Evolutionary conservation across 1,284 basidiomycete species (phyloP).

Genomic region (Tranzscheliella williamsii): DNA sequence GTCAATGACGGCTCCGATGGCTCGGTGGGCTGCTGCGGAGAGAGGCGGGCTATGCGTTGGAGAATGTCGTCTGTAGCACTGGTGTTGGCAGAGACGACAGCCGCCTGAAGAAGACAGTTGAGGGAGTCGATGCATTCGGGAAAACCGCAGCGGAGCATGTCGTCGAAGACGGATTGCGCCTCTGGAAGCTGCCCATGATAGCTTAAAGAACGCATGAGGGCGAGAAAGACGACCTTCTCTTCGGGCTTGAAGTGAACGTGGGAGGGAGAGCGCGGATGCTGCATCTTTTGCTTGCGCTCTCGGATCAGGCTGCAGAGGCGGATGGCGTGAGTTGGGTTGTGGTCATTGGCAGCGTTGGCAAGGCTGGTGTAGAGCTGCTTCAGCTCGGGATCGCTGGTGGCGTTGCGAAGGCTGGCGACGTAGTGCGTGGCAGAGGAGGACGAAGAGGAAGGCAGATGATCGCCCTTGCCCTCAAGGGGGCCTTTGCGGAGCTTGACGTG

Average conservation of each 20-base stretch:
- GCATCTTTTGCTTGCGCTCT: conserved; percentile 15
- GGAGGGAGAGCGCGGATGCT: background rate
- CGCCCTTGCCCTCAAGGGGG: too few relatives aligned
- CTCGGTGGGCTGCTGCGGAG: background rate
- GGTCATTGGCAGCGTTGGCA: conserved; percentile 11
- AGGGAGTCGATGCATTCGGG: conserved; percentile 26
- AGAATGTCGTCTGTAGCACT: conserved; percentile 12
- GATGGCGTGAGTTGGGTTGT: conserved; percentile 11
- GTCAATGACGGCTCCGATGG: background rate
- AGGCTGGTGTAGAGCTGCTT: conserved; percentile 28
- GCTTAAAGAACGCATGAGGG: conserved; percentile 24
- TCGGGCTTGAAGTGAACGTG: conserved; percentile 7
- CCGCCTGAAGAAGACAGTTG: conserved; percentile 34
- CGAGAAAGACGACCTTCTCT: conserved; percentile 24
- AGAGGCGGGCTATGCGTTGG: conserved; percentile 10
- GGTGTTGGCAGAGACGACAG: conserved; percentile 18
- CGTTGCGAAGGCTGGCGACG: conserved; percentile 24
- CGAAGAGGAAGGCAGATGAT: too few relatives aligned
- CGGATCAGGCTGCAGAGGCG: conserved; percentile 19
- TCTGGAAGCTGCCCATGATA: conserved; percentile 28
- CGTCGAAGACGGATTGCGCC: conserved; percentile 17
- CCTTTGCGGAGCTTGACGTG: conserved; percentile 4
- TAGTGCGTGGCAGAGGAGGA: too few relatives aligned
- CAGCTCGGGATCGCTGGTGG: conserved; percentile 18
- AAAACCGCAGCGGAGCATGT: conserved; percentile 32